Conservation (phyloP, 2,329 filamentous ascomycete genomes). For the Cadophora malorum region DNA sequence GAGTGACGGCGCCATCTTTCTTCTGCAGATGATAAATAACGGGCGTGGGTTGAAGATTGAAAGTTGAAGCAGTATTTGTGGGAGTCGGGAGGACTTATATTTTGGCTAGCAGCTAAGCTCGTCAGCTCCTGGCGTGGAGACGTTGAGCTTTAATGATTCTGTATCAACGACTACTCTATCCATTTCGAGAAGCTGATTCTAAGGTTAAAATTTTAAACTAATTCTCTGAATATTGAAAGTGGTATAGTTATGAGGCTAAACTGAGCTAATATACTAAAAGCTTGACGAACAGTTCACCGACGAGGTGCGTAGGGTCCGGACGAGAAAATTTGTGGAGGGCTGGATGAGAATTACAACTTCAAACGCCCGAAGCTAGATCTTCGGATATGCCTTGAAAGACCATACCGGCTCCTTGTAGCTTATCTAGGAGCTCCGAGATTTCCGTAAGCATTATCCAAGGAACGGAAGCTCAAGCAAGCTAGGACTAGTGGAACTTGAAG, state of each 20-base stretch:
- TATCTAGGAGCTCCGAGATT: not conserved
- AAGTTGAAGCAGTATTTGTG: not conserved
- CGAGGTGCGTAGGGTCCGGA: not conserved
- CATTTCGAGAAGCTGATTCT: not conserved
- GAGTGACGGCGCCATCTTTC: not conserved
- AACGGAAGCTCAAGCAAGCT: too few relatives aligned
- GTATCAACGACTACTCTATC: not conserved
- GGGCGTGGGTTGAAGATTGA: not conserved
- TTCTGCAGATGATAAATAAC: not conserved
- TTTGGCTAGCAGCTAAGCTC: not conserved
- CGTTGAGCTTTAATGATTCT: not conserved
- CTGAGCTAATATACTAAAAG: not conserved
- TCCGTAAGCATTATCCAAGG: too few relatives aligned
- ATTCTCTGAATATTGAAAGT: not conserved
- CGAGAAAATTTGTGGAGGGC: not conserved
- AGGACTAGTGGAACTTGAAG: too few relatives aligned
- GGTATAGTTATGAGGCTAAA: not conserved
- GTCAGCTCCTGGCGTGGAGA: not conserved
- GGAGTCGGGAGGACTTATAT: not conserved
- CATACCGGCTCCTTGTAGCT: too few relatives aligned
- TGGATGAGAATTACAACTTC: not conserved
- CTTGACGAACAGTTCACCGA: not conserved
- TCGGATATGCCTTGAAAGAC: not conserved
- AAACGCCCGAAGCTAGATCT: not conserved
- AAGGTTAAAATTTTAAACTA: not conserved